Evolutionary conservation across 805 yeast genomes (phyloP).

Genomic region (Saccharomycopsis selenospora): DNA sequence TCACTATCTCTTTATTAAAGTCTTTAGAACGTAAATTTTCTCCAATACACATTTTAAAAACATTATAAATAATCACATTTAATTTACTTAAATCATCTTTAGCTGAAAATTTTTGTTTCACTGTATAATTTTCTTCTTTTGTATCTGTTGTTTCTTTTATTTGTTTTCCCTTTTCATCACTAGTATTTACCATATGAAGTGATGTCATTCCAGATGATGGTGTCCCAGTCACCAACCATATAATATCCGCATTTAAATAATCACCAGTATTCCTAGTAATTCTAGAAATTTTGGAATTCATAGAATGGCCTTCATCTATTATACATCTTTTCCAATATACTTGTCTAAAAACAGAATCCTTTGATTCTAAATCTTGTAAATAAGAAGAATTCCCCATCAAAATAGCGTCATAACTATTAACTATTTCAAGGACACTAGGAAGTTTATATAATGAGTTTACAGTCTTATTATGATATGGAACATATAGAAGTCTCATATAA

Average conservation of each 20-base stretch:
- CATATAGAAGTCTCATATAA: slow-evolving; percentile 32
- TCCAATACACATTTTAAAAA: slow-evolving; percentile 56
- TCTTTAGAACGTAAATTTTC: slow-evolving; percentile 33
- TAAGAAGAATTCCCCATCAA: slow-evolving; percentile 43
- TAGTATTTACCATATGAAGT: slow-evolving; percentile 40
- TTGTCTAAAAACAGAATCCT: slow-evolving; percentile 32
- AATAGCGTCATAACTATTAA: slow-evolving; percentile 42
- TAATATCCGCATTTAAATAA: slow-evolving; percentile 45
- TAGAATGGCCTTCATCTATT: slow-evolving; percentile 70
- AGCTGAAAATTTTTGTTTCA: slow-evolving; percentile 44
- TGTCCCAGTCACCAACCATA: slow-evolving; percentile 73
- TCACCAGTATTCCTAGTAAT: slow-evolving; percentile 42
- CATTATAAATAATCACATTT: slow-evolving; percentile 46
- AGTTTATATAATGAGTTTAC: slow-evolving; percentile 13
- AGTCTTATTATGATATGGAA: slow-evolving; percentile 21
- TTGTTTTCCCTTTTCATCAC: slow-evolving; percentile 19
- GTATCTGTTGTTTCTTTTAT: no score
- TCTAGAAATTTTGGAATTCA: slow-evolving; percentile 45
- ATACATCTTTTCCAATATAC: slow-evolving; percentile 63
- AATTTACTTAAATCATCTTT: slow-evolving; percentile 46
- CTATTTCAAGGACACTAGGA: slow-evolving; percentile 32
- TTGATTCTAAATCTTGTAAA: slow-evolving; percentile 33
- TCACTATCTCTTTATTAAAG: slow-evolving; percentile 42
- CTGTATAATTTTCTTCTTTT: slow-evolving; percentile 34
- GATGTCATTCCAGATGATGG: slow-evolving; percentile 66